Conservation (phyloP, 176 grass and related monocot genomes). For the Rhipidocladum racemiflorum region DNA sequence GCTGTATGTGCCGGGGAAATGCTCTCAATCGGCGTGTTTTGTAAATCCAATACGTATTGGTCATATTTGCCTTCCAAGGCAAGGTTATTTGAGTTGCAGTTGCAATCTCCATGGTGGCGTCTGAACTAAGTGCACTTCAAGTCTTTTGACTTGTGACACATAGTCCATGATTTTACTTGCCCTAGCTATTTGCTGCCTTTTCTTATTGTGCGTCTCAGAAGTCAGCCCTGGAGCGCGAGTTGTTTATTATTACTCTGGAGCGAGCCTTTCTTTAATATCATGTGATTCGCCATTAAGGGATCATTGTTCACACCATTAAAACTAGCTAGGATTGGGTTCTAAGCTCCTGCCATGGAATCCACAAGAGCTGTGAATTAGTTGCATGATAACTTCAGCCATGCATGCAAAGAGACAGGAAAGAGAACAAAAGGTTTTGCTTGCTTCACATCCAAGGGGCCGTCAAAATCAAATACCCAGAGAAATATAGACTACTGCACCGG, state of each 20-base stretch:
- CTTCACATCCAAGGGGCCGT: background rate
- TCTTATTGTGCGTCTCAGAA: background rate
- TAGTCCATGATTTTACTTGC: background rate
- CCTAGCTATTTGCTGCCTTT: background rate
- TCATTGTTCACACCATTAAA: background rate
- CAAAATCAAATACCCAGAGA: background rate
- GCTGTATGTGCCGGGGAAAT: background rate
- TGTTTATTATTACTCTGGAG: background rate
- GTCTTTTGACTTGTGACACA: background rate
- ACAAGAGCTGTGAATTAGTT: background rate
- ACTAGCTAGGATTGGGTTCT: background rate
- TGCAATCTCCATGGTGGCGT: background rate
- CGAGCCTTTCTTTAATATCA: background rate
- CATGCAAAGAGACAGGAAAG: background rate
- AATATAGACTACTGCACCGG: background rate
- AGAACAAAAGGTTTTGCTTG: background rate
- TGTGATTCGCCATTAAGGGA: background rate
- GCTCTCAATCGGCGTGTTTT: background rate
- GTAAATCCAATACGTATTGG: background rate
- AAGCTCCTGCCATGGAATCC: background rate
- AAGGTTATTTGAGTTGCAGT: background rate
- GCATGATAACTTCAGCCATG: background rate
- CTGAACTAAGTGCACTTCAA: constrained; percentile 28
- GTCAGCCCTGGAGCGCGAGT: background rate
- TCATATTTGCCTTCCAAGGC: background rate